Evolutionary conservation across 2,329 filamentous ascomycete genomes (phyloP).

Genomic region (Cercospora berteroae): DNA sequence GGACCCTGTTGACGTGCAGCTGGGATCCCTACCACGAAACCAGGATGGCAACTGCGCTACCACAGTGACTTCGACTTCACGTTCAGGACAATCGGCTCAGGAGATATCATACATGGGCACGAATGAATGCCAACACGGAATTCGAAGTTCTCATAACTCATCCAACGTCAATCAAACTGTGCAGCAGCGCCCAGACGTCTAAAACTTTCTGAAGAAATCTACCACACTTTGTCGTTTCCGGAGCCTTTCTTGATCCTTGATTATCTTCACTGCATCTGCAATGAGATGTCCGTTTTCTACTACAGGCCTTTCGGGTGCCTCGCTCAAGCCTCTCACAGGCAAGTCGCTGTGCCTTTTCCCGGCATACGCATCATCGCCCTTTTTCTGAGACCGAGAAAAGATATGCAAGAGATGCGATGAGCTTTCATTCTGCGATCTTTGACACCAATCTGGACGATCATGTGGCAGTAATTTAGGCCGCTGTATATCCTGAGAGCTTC

Average conservation of each 20-base stretch:
- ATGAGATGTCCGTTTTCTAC: slow-evolving; percentile 21
- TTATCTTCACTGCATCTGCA: slow-evolving; percentile 30
- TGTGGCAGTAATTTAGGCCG: slow-evolving; percentile 14
- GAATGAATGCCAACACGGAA: not conserved
- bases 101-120: not conserved
- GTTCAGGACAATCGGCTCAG: not conserved
- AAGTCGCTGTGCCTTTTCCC: not conserved
- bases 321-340: not conserved
- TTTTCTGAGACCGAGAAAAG: slow-evolving; percentile 10
- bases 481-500: not conserved
- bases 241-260: slow-evolving; percentile 26
- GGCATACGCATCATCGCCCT: not conserved
- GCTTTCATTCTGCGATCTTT: slow-evolving; percentile 25
- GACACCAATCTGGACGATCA: slow-evolving; percentile 30
- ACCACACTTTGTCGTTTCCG: slow-evolving; percentile 22
- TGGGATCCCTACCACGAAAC: not conserved
- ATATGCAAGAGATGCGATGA: slow-evolving; percentile 12
- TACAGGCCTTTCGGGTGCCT: not conserved
- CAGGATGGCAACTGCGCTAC: not conserved
- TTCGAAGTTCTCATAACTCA: not conserved
- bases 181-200: not conserved
- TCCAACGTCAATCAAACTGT: not conserved
- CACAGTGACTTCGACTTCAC: not conserved
- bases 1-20: not conserved
- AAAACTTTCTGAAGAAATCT: slow-evolving; percentile 27